Percentiles rank a stretch among this genome's conserved stretches.
These are phyloP conservation scores for Teratosphaeria zuluensis DNA, from an alignment of 2,329 filamentous ascomycete genomes.

Conservation along the genomic window DNA sequence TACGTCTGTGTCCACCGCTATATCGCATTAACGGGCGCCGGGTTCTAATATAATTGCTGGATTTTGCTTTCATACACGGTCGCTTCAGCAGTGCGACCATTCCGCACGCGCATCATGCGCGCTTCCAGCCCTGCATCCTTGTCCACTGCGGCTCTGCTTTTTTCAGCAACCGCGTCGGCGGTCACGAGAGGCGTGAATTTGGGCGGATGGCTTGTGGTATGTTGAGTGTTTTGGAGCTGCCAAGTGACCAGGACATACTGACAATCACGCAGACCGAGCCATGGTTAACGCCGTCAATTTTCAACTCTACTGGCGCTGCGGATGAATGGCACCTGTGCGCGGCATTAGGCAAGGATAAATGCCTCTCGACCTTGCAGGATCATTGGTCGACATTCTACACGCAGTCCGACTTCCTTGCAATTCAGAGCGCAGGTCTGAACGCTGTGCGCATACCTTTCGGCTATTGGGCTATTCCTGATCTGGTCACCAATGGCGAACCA, in stretches of 20 bases:
- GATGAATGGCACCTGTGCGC: slow-evolving; percentile 19
- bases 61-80: neutral
- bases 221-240: neutral
- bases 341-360: slow-evolving; percentile 12
- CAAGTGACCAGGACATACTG: neutral
- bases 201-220: slow-evolving; percentile 14
- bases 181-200: slow-evolving; percentile 15
- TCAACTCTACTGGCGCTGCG: slow-evolving; percentile 7
- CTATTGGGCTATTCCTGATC: slow-evolving; percentile 16
- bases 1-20: neutral
- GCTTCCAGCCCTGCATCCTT: neutral
- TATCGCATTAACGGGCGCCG: neutral
- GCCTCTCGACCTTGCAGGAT: slow-evolving; percentile 8
- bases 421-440: slow-evolving; percentile 11
- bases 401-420: slow-evolving; percentile 14
- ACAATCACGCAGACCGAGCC: neutral
- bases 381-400: slow-evolving; percentile 12
- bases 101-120: neutral
- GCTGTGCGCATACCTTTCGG: slow-evolving; percentile 17
- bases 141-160: neutral
- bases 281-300: slow-evolving; percentile 8
- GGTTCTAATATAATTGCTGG: neutral
- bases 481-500: slow-evolving; percentile 11
- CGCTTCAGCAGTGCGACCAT: neutral
- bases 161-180: neutral